phyloP scores from a whole-genome alignment of 2,329 filamentous ascomycete species.

The Anthostomella pinea region DNA sequence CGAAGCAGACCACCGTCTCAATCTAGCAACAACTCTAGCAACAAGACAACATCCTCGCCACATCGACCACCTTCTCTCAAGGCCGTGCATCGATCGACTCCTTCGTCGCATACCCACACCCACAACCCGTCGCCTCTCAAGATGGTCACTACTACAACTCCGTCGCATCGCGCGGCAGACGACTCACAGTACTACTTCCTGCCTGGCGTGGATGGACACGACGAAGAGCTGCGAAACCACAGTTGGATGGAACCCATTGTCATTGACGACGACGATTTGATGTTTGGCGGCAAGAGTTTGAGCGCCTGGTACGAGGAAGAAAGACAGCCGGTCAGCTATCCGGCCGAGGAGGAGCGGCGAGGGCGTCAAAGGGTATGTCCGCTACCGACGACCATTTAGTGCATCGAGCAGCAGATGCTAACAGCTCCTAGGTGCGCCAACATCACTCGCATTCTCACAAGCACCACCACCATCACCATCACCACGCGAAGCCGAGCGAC shows the following conservation, averaged over 20 bases:
- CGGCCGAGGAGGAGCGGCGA: slow-evolving; percentile 40
- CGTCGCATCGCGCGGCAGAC: slow-evolving; percentile 22
- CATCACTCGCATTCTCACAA: slow-evolving; percentile 18
- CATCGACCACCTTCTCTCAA: slow-evolving; percentile 12
- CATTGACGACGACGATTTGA: slow-evolving; percentile 60
- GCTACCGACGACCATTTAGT: neutral
- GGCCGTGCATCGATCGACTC: slow-evolving; percentile 9
- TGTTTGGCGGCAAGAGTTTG: slow-evolving; percentile 58
- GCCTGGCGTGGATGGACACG: slow-evolving; percentile 21
- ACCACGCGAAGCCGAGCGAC: slow-evolving; percentile 19
- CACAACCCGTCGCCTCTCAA: slow-evolving; percentile 32
- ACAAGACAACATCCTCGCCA: slow-evolving; percentile 19
- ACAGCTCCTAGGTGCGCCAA: slow-evolving; percentile 22
- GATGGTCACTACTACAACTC: slow-evolving; percentile 31
- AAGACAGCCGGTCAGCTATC: slow-evolving; percentile 42
- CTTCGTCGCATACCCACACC: slow-evolving; percentile 21
- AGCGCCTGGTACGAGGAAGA: slow-evolving; percentile 62
- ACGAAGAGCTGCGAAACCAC: slow-evolving; percentile 23
- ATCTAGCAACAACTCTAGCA: slow-evolving; percentile 15
- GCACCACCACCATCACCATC: slow-evolving; percentile 20
- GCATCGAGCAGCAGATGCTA: slow-evolving; percentile 4
- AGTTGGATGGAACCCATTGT: slow-evolving; percentile 53
- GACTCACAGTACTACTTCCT: slow-evolving; percentile 31
- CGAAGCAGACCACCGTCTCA: slow-evolving; percentile 26
- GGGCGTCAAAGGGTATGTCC: slow-evolving; percentile 38